Evolutionary conservation across 768 basidiomycete genomes (phyloP).

Genomic region (Heimioporus sp.): DNA sequence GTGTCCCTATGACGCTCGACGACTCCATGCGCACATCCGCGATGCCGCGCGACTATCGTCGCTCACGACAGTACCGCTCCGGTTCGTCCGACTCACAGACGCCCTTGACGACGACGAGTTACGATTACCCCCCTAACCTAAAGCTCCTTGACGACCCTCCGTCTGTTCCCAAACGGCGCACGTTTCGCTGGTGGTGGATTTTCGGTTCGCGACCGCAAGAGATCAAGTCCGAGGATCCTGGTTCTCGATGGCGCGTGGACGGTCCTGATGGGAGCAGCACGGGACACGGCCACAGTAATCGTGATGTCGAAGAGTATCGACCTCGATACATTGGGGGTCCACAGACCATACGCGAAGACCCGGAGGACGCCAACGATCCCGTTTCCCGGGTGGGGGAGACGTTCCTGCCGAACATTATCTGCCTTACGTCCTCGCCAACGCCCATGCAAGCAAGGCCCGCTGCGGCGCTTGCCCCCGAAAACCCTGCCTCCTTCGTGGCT

Average conservation of each 20-base stretch:
- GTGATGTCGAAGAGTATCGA: conserved; percentile 4
- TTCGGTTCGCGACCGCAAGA: conserved; percentile 26
- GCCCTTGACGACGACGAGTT: conserved; percentile 17
- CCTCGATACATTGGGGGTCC: conserved; percentile 4
- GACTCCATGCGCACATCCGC: conserved; percentile 17
- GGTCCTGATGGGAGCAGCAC: conserved; percentile 24
- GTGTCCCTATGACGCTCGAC: conserved; percentile 19
- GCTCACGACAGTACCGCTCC: conserved; percentile 15
- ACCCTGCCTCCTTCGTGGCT: neutral
- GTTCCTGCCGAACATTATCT: no score
- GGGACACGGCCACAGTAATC: conserved; percentile 15
- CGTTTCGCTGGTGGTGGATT: conserved; percentile 24
- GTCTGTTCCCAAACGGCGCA: neutral
- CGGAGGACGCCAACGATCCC: conserved; percentile 5
- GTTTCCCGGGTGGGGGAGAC: conserved; percentile 22
- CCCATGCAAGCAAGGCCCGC: conserved; percentile 1
- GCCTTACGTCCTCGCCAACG: conserved; percentile 13
- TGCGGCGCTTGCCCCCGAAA: conserved; percentile 3
- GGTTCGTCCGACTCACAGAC: conserved; percentile 29
- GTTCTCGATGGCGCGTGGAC: conserved; percentile 22
- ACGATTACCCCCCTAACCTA: conserved; percentile 11
- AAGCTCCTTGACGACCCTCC: conserved; percentile 1
- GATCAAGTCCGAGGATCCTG: conserved; percentile 22
- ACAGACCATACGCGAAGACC: conserved; percentile 9
- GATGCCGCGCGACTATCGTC: neutral